Base-by-base conservation (phyloP, 1,284 basidiomycete species). In the Ustilago xerochloae region DNA sequence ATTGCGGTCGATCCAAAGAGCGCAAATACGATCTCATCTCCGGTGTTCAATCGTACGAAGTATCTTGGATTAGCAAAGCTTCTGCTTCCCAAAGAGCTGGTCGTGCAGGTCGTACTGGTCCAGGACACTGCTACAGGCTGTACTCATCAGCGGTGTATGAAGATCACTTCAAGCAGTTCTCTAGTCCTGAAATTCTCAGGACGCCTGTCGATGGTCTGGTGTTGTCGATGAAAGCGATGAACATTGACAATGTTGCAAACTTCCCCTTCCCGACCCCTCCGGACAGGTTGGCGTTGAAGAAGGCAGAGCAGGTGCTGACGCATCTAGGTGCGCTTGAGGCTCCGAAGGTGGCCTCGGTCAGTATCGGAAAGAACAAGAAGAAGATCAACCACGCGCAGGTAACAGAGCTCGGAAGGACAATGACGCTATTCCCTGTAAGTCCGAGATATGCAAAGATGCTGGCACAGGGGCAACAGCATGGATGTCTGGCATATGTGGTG, bases 191-290 rank as follows among this genome's bases (percentile, higher is more conserved):
- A 85, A 97, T 99, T 68, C 88, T 95, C 45, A 91, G 96, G 28
- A 95, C 93, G 87, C 96, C 97, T 0, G 96, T 99, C 78, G 97
- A 99, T 80, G 95, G 95, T 0, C 90, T 99, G 24, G 93, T 99
- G 12, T 87, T 99, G 33, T 94, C 97, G 85, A 99, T 99, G 97
- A 99, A 99, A 88, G 91, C 91, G 83, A 98, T 99, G 95, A 94
- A 97, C 82, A 95, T 99, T 66, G 95, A 98, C 81, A 89, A 93
- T 0, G 94, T 99, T 22, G 88, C 93, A 78, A 97, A 98, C 85
- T 99, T 99, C 84, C 97, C 97, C 10, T 99, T 99, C 86, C 97
- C 97, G 0, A 98, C 97, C 0, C 91, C 96, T 9, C 97, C 97
- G 0, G 93, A 98, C 83, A 89, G 91, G n/a, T 79, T 85, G 4